Percentiles rank a stretch among this genome's conserved stretches.
Evolutionary conservation across 306 rosid genomes (phyloP).

Genomic region (Cucurbita pepo): DNA sequence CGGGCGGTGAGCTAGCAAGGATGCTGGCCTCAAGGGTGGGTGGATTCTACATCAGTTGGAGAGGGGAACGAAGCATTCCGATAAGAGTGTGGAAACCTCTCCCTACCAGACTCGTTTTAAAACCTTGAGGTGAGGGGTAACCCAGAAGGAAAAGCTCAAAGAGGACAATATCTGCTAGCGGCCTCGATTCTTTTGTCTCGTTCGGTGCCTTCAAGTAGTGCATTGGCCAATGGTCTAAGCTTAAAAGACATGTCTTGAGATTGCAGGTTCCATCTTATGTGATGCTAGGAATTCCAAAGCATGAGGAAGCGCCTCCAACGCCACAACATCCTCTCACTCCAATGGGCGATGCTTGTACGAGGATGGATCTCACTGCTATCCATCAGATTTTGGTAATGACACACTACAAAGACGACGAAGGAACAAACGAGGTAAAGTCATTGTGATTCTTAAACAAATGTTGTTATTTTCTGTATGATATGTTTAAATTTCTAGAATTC

Average conservation of each 20-base stretch:
- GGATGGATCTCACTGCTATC: constrained; percentile 66
- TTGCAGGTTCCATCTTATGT: constrained; percentile 50
- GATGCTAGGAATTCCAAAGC: constrained; percentile 74
- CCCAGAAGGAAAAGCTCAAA: no score
- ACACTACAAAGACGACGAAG: constrained; percentile 60
- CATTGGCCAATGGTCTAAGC: not conserved
- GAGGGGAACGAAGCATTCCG: no score
- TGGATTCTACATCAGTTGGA: no score
- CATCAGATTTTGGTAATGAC: constrained; percentile 57
- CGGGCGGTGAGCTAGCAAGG: no score
- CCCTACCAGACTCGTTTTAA: no score
- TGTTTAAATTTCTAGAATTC: not conserved
- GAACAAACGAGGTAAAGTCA: constrained; percentile 47
- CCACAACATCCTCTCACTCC: constrained; percentile 59
- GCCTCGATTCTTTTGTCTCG: no score
- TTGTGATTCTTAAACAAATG: not conserved
- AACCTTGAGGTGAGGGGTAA: no score
- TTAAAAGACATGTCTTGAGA: not conserved
- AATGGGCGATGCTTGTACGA: constrained; percentile 62
- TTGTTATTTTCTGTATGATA: not conserved
- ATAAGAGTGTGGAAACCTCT: no score
- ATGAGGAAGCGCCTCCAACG: constrained; percentile 48
- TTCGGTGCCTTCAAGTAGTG: no score
- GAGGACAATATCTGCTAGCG: no score
- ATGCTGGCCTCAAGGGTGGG: no score